Conservation (phyloP, 768 basidiomycete species). For the Xanthoconium stramineum region DNA sequence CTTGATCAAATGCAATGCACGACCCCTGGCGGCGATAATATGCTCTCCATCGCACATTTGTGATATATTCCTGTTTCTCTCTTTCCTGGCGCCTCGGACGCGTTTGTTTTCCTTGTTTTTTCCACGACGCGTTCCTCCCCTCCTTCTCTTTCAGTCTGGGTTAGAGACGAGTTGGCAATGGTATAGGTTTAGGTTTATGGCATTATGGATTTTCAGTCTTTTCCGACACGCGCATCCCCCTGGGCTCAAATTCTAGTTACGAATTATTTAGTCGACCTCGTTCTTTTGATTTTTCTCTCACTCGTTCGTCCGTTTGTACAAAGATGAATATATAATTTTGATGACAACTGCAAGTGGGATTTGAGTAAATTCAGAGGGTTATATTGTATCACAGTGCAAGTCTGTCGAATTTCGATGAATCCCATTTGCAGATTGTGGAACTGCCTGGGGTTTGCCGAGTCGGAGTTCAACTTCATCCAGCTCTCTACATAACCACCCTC, state of each 20-base stretch:
- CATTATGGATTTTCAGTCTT: neutral
- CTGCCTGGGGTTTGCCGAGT: too few species aligned
- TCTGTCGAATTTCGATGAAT: too few species aligned
- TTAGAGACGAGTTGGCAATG: neutral
- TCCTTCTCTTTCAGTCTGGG: neutral
- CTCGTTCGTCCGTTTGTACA: neutral
- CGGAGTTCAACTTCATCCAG: too few species aligned
- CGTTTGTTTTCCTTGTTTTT: neutral
- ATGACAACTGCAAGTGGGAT: too few species aligned
- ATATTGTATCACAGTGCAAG: too few species aligned
- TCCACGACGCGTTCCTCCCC: neutral
- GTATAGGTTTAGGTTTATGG: neutral
- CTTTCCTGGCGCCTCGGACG: neutral
- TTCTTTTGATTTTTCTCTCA: neutral
- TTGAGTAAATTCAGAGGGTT: too few species aligned
- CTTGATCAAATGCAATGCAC: constrained; percentile 5
- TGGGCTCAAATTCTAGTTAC: neutral
- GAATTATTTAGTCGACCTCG: neutral
- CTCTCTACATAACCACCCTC: too few species aligned
- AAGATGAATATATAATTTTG: too few species aligned
- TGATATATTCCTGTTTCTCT: constrained; percentile 15
- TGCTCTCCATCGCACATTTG: constrained; percentile 19
- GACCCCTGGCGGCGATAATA: constrained; percentile 21
- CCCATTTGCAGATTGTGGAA: too few species aligned
- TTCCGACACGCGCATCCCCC: neutral